phyloP scores from a whole-genome alignment of 176 grass and related monocot genomes.

The Oropetium thomaeum region DNA sequence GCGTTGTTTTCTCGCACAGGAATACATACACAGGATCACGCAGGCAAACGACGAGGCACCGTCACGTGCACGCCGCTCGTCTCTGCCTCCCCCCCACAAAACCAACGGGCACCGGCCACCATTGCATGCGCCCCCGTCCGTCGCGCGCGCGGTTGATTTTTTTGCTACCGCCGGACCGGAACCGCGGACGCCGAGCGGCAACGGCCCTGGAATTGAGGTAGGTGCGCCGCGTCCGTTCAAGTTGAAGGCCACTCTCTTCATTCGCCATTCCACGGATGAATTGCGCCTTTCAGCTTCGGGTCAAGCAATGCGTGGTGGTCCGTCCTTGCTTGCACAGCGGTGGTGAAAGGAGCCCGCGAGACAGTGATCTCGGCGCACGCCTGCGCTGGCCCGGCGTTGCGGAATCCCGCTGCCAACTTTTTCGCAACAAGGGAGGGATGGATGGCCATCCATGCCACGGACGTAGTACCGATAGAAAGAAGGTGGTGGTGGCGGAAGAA shows the following conservation, averaged over 20 bases:
- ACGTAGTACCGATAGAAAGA: too few species aligned
- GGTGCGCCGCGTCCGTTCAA: too few species aligned
- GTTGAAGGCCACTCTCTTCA: too few species aligned
- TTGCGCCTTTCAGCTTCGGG: neutral
- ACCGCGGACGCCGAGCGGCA: too few species aligned
- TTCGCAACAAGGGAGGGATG: neutral
- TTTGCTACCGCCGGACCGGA: neutral
- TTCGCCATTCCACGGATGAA: neutral
- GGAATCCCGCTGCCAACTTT: neutral
- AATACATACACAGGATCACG: neutral
- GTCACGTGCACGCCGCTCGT: neutral
- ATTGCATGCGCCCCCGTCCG: too few species aligned
- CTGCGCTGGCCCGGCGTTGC: neutral
- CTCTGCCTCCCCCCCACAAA: too few species aligned
- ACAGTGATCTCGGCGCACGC: neutral
- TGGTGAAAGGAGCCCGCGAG: neutral
- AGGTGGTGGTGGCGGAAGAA: slow-evolving; percentile 2
- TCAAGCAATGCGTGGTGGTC: neutral
- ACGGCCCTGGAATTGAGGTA: too few species aligned
- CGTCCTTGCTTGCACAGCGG: too few species aligned
- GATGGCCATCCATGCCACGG: too few species aligned
- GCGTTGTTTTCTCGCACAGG: neutral
- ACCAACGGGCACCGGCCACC: slow-evolving; percentile 5
- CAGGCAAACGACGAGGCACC: neutral
- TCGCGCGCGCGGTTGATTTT: neutral